Base-by-base conservation (phyloP, 2,329 filamentous ascomycete genomes). In the Aspergillus udagawae region DNA sequence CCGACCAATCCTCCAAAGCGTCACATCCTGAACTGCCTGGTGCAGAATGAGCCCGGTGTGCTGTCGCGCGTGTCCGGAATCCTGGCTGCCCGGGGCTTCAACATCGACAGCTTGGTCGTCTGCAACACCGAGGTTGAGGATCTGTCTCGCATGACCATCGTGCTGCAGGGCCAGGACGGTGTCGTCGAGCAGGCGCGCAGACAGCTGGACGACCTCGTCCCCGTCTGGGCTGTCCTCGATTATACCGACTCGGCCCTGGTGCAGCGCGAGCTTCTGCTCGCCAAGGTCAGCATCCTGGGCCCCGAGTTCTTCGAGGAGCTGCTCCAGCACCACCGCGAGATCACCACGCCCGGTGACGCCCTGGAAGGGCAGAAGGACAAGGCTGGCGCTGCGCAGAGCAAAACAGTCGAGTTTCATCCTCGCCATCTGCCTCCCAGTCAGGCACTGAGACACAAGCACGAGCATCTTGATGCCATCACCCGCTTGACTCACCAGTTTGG, bases 281-380 rank as follows among this genome's bases (percentile, higher is more conserved):
- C 94, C 68, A 99, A 99, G 82, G 85, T 99, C 77, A 96, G 93
- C 75, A 96, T 96, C 60, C 84, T 99, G 41, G 94, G 94, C 0
- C 94, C 94, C 5, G 94, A 99, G 80, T 97, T 96, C 79, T 99
- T 97, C 68, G 93, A 97, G 79, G 94, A 99, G 79, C 84, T 99
- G 56, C 86, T 97, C 64, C 88, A 91, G 55, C 94, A 99, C 77
- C 94, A 99, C 78, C 87, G 92, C 58, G 94, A 97, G 79, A 96
- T 97, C 75, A 87, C 84, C 10, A 80, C 81, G 23, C 77, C 79
- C 3, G 77, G 79, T 28, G 73, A 74, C 28, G 63, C 53, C 53
- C 67, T 55, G 66, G 73, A 64, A 61, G 79, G 63, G 28, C 61
- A 66, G 45, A 66, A 63, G 60, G 57, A 57, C 17, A 59, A 62